Evolutionary conservation across 441 rosid genomes (phyloP), one percentile per base, ranked within the genome.

Genomic region (Omphalea diandra): DNA sequence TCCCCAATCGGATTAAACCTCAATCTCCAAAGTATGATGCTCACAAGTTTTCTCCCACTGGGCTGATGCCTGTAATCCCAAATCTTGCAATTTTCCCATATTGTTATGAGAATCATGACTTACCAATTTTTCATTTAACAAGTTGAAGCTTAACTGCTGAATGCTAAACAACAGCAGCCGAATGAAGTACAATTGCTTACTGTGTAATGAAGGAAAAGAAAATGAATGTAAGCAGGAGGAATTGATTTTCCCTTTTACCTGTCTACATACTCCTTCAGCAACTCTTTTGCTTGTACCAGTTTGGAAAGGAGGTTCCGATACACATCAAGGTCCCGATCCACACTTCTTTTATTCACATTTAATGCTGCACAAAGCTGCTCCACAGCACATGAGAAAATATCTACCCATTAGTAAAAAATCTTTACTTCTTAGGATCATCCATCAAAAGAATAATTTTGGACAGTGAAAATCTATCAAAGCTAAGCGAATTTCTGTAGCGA

Each of bases 311-410:
- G 81, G 83, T 90, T 90, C 67, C 98, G 97, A 71, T 95, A 95
- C 64, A 95, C 99, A 80, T 90, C 99, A 12, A 95, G 96, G 83
- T 95, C 98, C 36, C 99, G 88, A 56, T 95, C 99, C 75, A 92
- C 97, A 70, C 94, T 89, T 83, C 87, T 87, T 83, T 92, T 95
- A 77, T 86, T 65, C 32, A 94, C 81, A 72, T 92, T 92, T 77
- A 95, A 81, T 66, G 92, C 96, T 63, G 94, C 84, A 79, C 99
- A 95, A 70, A 95, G 96, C 98, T 95, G 88, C 76, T 74, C 58
- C 61, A 82, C 49, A 68, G 67, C 38, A 70, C 58, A 70, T 11
- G 70, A 67, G 71, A 56, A 41, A 69, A 70, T 44, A 47, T 69
- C 63, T 67, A 76, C 50, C 56, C 10, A 55, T 47, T 53, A 29